These are phyloP conservation scores for Selenicereus undatus DNA, from an alignment of 148 eudicot species.

Conservation along the genomic window DNA sequence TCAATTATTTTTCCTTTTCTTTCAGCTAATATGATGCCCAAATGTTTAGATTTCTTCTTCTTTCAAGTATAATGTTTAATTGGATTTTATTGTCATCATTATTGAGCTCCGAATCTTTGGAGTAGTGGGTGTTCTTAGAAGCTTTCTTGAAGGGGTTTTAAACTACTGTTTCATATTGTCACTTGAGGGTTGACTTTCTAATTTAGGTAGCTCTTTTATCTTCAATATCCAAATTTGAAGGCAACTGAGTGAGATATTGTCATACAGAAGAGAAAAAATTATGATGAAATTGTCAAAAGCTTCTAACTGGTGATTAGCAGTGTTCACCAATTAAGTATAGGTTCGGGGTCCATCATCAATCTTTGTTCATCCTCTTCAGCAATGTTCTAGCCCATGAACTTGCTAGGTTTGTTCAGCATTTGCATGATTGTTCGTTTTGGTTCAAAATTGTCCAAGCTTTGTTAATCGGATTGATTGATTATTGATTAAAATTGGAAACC, in stretches of 20 bases:
- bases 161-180: background rate
- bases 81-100: background rate
- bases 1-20: background rate
- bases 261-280: background rate
- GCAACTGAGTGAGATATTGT: background rate
- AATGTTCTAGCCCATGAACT: no score
- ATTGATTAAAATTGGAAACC: no score
- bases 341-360: no score
- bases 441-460: no score
- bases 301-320: background rate
- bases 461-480: no score
- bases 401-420: background rate
- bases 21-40: background rate
- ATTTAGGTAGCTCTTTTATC: background rate
- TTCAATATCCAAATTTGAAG: background rate
- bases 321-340: no score
- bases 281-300: background rate
- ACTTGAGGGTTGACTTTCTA: background rate
- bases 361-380: no score
- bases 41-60: conserved; percentile 9
- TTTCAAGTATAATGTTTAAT: background rate
- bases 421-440: no score
- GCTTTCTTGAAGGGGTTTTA: background rate
- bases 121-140: background rate
- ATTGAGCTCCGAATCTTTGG: background rate